Evolutionary conservation across 768 basidiomycete genomes (phyloP).

Genomic region (Hemileccinum rubropunctum): DNA sequence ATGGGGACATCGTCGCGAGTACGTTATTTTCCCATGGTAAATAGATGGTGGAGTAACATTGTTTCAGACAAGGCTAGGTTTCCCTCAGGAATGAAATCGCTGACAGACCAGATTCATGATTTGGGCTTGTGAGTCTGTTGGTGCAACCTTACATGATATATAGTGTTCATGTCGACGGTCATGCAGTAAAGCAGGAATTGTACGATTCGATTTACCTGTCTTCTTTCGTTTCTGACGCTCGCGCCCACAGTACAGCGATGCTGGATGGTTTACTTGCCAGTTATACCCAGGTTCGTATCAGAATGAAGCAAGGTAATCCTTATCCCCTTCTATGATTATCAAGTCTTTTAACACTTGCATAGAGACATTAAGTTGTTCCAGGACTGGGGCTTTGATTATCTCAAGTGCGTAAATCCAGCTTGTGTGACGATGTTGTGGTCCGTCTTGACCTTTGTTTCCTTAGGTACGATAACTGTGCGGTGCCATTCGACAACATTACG

Average conservation of each 20-base stretch:
- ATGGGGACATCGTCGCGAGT: slow-evolving; percentile 60
- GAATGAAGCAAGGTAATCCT: slow-evolving; percentile 53
- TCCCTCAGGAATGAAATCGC: slow-evolving; percentile 53
- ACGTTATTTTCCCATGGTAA: neutral
- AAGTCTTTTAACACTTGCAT: neutral
- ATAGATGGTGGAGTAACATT: neutral
- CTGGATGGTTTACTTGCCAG: slow-evolving; percentile 68
- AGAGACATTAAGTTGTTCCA: slow-evolving; percentile 59
- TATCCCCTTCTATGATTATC: neutral
- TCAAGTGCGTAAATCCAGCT: slow-evolving; percentile 44
- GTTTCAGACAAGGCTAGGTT: slow-evolving; percentile 47
- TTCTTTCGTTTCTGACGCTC: slow-evolving; percentile 3
- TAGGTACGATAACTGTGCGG: slow-evolving; percentile 63
- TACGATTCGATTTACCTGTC: slow-evolving; percentile 29
- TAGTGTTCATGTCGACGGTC: neutral
- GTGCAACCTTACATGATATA: neutral
- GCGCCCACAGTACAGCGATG: slow-evolving; percentile 54
- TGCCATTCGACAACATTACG: slow-evolving; percentile 56
- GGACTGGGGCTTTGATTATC: slow-evolving; percentile 64
- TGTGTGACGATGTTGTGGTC: neutral
- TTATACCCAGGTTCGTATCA: slow-evolving; percentile 63
- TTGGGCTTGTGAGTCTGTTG: slow-evolving; percentile 50
- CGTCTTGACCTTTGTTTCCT: neutral
- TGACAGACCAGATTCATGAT: slow-evolving; percentile 54
- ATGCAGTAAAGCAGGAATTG: slow-evolving; percentile 58